Percentiles rank a stretch among this genome's conserved stretches.
Conservation (phyloP, 495 filamentous ascomycete species). For the Podospora didyma region DNA sequence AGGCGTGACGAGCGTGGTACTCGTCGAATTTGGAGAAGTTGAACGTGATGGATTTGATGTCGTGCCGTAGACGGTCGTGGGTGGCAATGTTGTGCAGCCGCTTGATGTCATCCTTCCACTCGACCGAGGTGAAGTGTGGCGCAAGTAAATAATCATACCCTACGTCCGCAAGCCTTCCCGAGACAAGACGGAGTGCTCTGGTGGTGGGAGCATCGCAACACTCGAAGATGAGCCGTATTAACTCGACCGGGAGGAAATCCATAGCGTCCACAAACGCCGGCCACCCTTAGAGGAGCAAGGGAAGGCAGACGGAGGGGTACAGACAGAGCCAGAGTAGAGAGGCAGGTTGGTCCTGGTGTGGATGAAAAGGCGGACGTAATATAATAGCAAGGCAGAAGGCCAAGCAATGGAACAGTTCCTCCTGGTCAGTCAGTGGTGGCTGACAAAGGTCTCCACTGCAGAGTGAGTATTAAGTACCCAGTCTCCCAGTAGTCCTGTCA, state of each 20-base stretch:
- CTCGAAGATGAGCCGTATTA: conserved; percentile 43
- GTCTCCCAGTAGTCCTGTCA: too few species aligned
- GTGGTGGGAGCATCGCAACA: conserved; percentile 37
- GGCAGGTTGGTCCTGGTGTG: neutral
- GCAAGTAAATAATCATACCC: conserved; percentile 43
- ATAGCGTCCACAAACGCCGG: conserved; percentile 14
- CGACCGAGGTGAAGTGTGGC: conserved; percentile 37
- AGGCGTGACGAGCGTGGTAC: conserved; percentile 38
- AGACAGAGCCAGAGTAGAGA: conserved; percentile 8
- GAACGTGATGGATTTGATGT: conserved; percentile 39
- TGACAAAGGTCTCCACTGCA: neutral
- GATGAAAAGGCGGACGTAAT: conserved; percentile 15
- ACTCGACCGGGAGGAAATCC: conserved; percentile 43
- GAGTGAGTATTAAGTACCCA: too few species aligned
- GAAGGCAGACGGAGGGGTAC: conserved; percentile 2
- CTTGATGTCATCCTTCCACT: conserved; percentile 45
- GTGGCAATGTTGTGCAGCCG: conserved; percentile 39
- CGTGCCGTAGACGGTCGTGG: conserved; percentile 37
- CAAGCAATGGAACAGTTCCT: neutral
- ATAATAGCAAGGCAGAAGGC: neutral
- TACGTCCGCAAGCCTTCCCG: conserved; percentile 35
- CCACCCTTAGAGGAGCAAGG: neutral
- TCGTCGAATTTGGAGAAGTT: conserved; percentile 42
- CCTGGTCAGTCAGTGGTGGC: neutral
- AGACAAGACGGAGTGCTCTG: conserved; percentile 37